These are phyloP conservation scores for Paracorniculantispora psalliotae DNA, from an alignment of 2,329 filamentous ascomycete species.

Conservation along the genomic window DNA sequence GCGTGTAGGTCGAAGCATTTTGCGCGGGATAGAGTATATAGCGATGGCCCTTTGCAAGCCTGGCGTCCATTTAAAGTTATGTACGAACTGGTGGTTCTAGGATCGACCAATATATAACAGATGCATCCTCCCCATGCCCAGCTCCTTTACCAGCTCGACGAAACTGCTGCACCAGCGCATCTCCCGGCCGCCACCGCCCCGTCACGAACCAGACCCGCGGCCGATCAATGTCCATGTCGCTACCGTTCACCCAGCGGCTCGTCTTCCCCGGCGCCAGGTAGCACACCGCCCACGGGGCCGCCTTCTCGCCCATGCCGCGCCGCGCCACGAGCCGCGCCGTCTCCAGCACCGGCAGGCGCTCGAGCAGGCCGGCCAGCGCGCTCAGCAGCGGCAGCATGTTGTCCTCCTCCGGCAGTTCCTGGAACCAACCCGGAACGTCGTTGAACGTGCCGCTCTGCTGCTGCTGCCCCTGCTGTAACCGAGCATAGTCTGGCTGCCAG, in stretches of 20 bases:
- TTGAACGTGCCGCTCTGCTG: not conserved
- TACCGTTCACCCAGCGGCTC: not conserved
- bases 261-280: constrained; percentile 1
- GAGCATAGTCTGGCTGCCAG: not conserved
- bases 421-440: not conserved
- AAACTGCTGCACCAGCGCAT: not conserved
- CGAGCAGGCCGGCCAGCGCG: not conserved
- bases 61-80: no score
- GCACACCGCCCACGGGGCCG: constrained; percentile 4
- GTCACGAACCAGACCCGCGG: constrained; percentile 10
- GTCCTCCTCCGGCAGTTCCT: not conserved
- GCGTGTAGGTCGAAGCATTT: no score
- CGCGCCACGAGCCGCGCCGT: not conserved
- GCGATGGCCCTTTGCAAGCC: no score
- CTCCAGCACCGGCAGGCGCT: not conserved
- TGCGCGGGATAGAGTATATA: no score
- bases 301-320: not conserved
- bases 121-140: not conserved
- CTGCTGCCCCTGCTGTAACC: not conserved
- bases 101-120: not conserved
- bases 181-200: not conserved
- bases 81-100: not conserved
- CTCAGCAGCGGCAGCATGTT: not conserved
- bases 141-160: not conserved
- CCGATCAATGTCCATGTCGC: not conserved